phyloP scores from a whole-genome alignment of 768 basidiomycete genomes.

The Leucocoprinus sp. region DNA sequence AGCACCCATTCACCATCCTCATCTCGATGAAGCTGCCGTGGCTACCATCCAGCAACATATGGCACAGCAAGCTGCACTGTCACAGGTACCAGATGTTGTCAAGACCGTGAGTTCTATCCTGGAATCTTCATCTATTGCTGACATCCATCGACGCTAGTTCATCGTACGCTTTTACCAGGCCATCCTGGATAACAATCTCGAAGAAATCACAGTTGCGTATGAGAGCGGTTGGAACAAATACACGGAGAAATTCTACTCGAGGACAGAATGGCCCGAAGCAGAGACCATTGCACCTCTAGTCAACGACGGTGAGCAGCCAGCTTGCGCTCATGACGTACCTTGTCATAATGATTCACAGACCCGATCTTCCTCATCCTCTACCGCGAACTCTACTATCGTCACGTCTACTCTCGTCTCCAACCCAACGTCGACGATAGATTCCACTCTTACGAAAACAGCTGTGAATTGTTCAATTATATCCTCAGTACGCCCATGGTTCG shows the following conservation, averaged over 20 bases:
- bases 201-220: slow-evolving; percentile 87
- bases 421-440: slow-evolving; percentile 97
- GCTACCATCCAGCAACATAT: slow-evolving; percentile 76
- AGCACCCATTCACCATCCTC: slow-evolving; percentile 47
- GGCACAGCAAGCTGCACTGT: slow-evolving; percentile 74
- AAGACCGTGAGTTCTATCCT: slow-evolving; percentile 55
- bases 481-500: slow-evolving; percentile 52
- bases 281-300: slow-evolving; percentile 93
- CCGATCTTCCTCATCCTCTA: slow-evolving; percentile 96
- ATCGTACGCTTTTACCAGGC: slow-evolving; percentile 94
- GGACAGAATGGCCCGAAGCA: slow-evolving; percentile 95
- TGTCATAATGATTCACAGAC: slow-evolving; percentile 34
- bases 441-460: slow-evolving; percentile 96
- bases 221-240: slow-evolving; percentile 97
- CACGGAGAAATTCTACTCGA: slow-evolving; percentile 92
- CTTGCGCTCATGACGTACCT: neutral
- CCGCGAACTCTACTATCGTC: slow-evolving; percentile 91
- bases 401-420: slow-evolving; percentile 91
- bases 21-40: slow-evolving; percentile 63
- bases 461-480: slow-evolving; percentile 96
- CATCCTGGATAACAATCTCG: slow-evolving; percentile 82
- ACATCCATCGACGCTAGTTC: slow-evolving; percentile 46
- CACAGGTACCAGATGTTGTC: slow-evolving; percentile 81
- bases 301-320: slow-evolving; percentile 69
- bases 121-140: slow-evolving; percentile 6